A percentile compares a stretch with the other conserved stretches of the same genome.
Evolutionary conservation across 1,284 basidiomycete species (phyloP).

Genomic region (Fistulina hepatica): DNA sequence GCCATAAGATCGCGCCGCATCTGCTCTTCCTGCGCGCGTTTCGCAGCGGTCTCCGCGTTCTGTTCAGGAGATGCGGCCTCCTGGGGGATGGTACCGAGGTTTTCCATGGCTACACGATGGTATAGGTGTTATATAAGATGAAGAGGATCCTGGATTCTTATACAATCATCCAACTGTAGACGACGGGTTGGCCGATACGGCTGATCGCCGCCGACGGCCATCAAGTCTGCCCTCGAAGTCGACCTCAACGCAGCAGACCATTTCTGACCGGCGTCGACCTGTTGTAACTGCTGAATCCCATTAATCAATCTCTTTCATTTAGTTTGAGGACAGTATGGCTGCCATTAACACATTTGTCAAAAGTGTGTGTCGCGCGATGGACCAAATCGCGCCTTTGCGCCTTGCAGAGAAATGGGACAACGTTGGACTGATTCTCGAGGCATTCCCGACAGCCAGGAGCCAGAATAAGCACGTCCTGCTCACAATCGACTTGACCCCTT

Average conservation of each 20-base stretch:
- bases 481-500: slow-evolving; percentile 77
- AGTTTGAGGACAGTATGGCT: too few relatives aligned
- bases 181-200: too few relatives aligned
- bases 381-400: slow-evolving; percentile 74
- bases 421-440: slow-evolving; percentile 35
- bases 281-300: too few relatives aligned
- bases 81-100: slow-evolving; percentile 4
- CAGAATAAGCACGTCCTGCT: slow-evolving; percentile 74
- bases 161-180: too few relatives aligned
- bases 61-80: slow-evolving; percentile 7
- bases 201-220: too few relatives aligned
- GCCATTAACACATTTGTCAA: too few relatives aligned
- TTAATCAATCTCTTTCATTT: too few relatives aligned
- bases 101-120: slow-evolving; percentile 2
- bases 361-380: slow-evolving; percentile 52
- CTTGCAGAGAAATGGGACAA: slow-evolving; percentile 89
- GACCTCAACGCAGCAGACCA: too few relatives aligned
- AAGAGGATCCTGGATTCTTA: not conserved
- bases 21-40: slow-evolving; percentile 57
- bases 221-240: too few relatives aligned
- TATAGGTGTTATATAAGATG: not conserved
- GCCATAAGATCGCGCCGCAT: slow-evolving; percentile 74
- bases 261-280: too few relatives aligned
- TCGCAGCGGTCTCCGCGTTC: slow-evolving; percentile 37
- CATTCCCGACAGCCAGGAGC: slow-evolving; percentile 4